Base-by-base conservation (phyloP, 2,329 filamentous ascomycete species). In the Aspergillus oerlinghausenensis region DNA sequence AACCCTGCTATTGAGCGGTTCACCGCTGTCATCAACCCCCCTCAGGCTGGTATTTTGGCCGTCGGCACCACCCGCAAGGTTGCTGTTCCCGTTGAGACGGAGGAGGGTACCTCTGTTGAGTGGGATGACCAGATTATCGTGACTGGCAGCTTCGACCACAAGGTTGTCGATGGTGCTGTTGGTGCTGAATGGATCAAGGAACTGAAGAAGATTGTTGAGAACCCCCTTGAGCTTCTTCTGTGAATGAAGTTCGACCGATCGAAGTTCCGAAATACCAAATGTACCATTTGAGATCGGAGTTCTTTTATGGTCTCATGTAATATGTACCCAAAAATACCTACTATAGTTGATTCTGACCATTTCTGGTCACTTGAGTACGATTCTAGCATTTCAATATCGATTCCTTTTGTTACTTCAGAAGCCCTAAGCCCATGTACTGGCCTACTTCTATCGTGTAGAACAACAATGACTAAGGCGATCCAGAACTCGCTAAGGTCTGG, bases 101-200 rank as follows among this genome's bases (percentile, higher is more conserved):
- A 94, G 77, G 91, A 96, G 61, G 92, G 90, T 59, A 86, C 85
- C 48, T 79, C 84, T 19, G 81, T 96, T 49, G 90, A 90, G 76
- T 99, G 90, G 89, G 94, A 99, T 68, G 94, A 99, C 73, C 92
- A 97, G 83, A 97, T 99, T 70, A 85, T 89, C 60, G 88, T 99
- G 58, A 97, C 92, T 42, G 93, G 82, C 70, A 95, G 90, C 82
- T 99, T 99, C 75, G 94, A 99, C 82, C 94, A 99, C 87, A 96
- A 96, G 85, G 92, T 97, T 51, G 88, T 99, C 11, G 94, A 99
- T 74, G 94, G 94, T 63, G 94, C 92, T 43, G 90, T 97, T 57
- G 95, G 94, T 71, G 94, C 88, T 58, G 94, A 99, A 78, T 99
- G 93, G 87, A 91, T 99, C 78, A 87, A 85, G 77, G 94, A 95